A percentile compares a stretch with the other conserved stretches of the same genome.
phyloP scores from a whole-genome alignment of 768 basidiomycete species.

The Melanogaster broomeanus region DNA sequence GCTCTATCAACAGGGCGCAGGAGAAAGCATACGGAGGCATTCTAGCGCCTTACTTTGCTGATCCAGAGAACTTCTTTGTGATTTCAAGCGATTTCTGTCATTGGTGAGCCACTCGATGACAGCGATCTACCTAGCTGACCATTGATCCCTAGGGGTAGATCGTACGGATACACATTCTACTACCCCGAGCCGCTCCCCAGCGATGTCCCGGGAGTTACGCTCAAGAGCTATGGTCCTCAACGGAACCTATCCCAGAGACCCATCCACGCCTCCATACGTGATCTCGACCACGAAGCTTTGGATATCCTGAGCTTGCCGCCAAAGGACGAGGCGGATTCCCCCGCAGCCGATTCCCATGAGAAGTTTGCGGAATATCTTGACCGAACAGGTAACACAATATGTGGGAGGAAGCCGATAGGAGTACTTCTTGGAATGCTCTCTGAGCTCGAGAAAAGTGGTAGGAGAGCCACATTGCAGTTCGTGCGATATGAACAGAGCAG shows the following conservation, averaged over 20 bases:
- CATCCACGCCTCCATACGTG: slow-evolving; percentile 81
- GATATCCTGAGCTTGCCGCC: slow-evolving; percentile 62
- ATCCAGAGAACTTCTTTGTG: slow-evolving; percentile 82
- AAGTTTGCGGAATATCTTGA: slow-evolving; percentile 68
- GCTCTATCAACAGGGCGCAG: slow-evolving; percentile 59
- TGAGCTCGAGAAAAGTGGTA: slow-evolving; percentile 47
- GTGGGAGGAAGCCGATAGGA: slow-evolving; percentile 94
- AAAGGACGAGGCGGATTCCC: slow-evolving; percentile 39
- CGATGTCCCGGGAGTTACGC: slow-evolving; percentile 46
- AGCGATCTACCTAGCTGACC: background rate
- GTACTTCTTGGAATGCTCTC: slow-evolving; percentile 82
- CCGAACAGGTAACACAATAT: slow-evolving; percentile 91
- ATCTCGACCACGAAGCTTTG: slow-evolving; percentile 88
- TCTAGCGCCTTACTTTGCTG: slow-evolving; percentile 77
- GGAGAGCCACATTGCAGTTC: slow-evolving; percentile 59
- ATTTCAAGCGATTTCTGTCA: slow-evolving; percentile 98
- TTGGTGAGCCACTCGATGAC: slow-evolving; percentile 56
- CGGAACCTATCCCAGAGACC: slow-evolving; percentile 48
- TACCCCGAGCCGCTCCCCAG: slow-evolving; percentile 63
- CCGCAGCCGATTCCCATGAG: slow-evolving; percentile 54
- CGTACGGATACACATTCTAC: slow-evolving; percentile 89
- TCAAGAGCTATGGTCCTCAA: slow-evolving; percentile 47
- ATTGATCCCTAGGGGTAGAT: slow-evolving; percentile 68
- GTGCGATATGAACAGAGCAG: slow-evolving; percentile 95
- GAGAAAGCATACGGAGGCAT: slow-evolving; percentile 69